These are phyloP conservation scores for Paecilomyces sp. DNA, from an alignment of 2,329 filamentous ascomycete species.

Conservation along the genomic window DNA sequence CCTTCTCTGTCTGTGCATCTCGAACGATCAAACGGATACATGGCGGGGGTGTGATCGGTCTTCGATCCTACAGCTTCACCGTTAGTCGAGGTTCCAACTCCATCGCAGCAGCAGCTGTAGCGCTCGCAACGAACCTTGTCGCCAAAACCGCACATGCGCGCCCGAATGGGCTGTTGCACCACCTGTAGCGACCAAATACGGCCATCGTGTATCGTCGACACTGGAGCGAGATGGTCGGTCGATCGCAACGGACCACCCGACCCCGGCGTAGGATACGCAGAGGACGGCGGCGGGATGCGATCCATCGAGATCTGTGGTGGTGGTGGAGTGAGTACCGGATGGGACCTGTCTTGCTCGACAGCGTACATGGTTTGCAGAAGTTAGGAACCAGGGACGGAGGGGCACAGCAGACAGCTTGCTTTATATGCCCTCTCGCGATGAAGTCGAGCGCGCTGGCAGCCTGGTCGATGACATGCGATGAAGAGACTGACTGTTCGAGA, in stretches of 20 bases:
- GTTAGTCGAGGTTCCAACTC: constrained; percentile 3
- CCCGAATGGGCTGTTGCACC: constrained; percentile 83
- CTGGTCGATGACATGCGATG: not conserved
- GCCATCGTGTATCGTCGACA: constrained; percentile 35
- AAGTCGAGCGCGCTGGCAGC: not conserved
- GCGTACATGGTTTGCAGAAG: constrained; percentile 29
- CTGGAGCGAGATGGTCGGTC: constrained; percentile 29
- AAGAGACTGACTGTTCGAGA: not conserved
- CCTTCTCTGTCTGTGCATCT: constrained; percentile 66
- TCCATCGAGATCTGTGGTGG: constrained; percentile 33
- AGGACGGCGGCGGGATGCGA: constrained; percentile 20
- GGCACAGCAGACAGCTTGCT: not conserved
- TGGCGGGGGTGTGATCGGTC: constrained; percentile 91
- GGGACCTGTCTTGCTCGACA: constrained; percentile 28
- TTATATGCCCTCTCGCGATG: not conserved
- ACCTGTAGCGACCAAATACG: constrained; percentile 60
- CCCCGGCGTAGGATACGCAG: constrained; percentile 28
- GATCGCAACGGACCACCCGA: constrained; percentile 23
- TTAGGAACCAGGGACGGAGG: constrained; percentile 15
- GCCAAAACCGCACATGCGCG: constrained; percentile 97
- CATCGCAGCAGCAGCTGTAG: not conserved
- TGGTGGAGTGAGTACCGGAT: constrained; percentile 23
- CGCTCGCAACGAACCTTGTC: constrained; percentile 67
- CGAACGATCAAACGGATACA: constrained; percentile 78
- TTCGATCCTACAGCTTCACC: constrained; percentile 60